phyloP scores from a whole-genome alignment of 1,284 basidiomycete species.

The Rhodotorula sp. region DNA sequence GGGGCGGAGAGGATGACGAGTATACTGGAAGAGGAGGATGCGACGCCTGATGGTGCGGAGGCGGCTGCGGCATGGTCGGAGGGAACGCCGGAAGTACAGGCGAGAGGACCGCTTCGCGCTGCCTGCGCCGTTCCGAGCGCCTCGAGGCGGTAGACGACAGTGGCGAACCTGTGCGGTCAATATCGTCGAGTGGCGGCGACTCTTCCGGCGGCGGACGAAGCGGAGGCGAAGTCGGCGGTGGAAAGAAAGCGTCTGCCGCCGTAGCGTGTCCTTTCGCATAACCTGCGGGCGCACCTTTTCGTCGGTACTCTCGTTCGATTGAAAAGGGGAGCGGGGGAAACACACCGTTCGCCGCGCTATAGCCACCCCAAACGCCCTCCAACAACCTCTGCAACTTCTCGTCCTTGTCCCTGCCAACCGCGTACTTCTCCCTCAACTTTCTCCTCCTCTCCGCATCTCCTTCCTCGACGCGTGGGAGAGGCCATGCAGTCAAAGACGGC shows the following conservation, averaged over 20 bases:
- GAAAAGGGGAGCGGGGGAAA: too few relatives aligned
- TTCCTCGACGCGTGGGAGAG: neutral
- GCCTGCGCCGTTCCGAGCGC: neutral
- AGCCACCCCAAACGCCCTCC: neutral
- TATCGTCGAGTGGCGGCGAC: neutral
- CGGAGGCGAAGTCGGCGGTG: neutral
- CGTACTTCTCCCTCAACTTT: slow-evolving; percentile 8
- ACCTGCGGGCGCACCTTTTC: too few relatives aligned
- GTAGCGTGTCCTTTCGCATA: too few relatives aligned
- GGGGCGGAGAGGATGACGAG: neutral
- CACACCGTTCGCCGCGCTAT: neutral
- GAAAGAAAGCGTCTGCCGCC: neutral
- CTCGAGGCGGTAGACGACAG: neutral
- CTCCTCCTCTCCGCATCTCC: neutral
- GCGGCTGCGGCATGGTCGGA: neutral
- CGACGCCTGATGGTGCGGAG: neutral
- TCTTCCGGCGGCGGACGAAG: neutral
- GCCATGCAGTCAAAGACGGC: neutral
- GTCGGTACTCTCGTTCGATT: neutral
- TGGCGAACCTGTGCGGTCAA: neutral
- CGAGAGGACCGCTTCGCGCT: neutral
- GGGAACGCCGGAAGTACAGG: neutral
- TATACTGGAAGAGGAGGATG: neutral
- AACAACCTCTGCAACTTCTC: slow-evolving; percentile 1
- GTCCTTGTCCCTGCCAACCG: neutral